Conservation (phyloP, 75 land plant species). For the Sequoiadendron giganteum region DNA sequence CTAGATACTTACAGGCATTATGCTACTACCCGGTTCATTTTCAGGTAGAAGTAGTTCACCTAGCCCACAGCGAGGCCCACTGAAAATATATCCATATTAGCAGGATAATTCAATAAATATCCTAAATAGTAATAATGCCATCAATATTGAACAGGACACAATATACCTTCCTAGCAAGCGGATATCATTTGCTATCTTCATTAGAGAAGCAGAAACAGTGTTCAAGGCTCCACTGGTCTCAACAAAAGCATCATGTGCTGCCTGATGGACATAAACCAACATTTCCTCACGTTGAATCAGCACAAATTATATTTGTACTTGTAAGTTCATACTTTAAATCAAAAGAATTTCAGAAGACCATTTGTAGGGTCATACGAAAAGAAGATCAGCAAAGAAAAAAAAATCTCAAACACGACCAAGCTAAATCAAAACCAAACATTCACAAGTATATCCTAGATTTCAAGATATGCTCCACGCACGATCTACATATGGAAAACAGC, state of each 20-base stretch:
- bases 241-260: slow-evolving; percentile 99
- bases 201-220: slow-evolving; percentile 84
- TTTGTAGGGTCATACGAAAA: neutral
- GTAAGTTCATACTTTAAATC: neutral
- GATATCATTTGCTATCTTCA: slow-evolving; percentile 97
- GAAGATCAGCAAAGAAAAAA: neutral
- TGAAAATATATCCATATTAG: slow-evolving; percentile 19
- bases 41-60: slow-evolving; percentile 94
- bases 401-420: neutral
- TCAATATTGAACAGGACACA: neutral
- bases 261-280: slow-evolving; percentile 37
- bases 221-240: slow-evolving; percentile 97
- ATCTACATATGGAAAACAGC: too few relatives aligned
- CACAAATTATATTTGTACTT: neutral
- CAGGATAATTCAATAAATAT: neutral
- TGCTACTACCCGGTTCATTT: slow-evolving; percentile 99
- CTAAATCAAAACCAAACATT: neutral
- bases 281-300: neutral
- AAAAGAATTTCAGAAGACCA: neutral
- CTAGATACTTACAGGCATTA: slow-evolving; percentile 81
- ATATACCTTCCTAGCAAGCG: slow-evolving; percentile 92
- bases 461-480: neutral
- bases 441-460: neutral
- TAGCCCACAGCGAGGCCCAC: slow-evolving; percentile 99
- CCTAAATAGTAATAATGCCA: neutral